phyloP scores from a whole-genome alignment of 2,329 filamentous ascomycete genomes.

The Aspergillus calidoustus region DNA sequence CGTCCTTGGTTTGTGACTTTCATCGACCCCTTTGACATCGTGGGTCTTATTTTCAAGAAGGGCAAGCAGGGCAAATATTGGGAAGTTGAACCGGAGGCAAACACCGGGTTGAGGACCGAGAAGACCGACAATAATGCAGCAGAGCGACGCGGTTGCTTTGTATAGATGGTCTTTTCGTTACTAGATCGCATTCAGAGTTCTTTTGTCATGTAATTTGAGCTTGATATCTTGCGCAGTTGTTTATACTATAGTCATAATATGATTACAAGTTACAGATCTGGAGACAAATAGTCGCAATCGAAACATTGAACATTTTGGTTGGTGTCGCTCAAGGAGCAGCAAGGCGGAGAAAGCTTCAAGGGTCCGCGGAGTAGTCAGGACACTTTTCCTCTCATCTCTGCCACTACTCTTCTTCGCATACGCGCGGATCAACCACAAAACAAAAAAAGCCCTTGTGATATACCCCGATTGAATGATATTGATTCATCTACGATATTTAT shows the following conservation, averaged over 20 bases:
- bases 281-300: too few species aligned
- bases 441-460: not conserved
- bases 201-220: not conserved
- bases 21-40: conserved; percentile 50
- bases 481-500: not conserved
- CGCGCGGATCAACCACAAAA: not conserved
- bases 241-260: not conserved
- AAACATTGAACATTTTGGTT: not conserved
- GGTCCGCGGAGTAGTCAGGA: conserved; percentile 6
- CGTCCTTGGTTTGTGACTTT: conserved; percentile 50
- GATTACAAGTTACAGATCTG: not conserved
- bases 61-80: conserved; percentile 47
- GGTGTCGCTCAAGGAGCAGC: not conserved
- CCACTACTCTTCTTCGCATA: not conserved
- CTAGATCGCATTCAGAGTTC: not conserved
- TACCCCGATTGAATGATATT: not conserved
- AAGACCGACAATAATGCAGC: not conserved
- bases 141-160: not conserved
- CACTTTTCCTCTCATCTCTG: conserved; percentile 11
- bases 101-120: not conserved
- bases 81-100: conserved; percentile 31
- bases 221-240: too few species aligned
- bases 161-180: not conserved
- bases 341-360: conserved; percentile 10
- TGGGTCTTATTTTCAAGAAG: conserved; percentile 39